Evolutionary conservation across 352 stramenopile species (phyloP).

Genomic region (Phytophthora ohioensis): DNA sequence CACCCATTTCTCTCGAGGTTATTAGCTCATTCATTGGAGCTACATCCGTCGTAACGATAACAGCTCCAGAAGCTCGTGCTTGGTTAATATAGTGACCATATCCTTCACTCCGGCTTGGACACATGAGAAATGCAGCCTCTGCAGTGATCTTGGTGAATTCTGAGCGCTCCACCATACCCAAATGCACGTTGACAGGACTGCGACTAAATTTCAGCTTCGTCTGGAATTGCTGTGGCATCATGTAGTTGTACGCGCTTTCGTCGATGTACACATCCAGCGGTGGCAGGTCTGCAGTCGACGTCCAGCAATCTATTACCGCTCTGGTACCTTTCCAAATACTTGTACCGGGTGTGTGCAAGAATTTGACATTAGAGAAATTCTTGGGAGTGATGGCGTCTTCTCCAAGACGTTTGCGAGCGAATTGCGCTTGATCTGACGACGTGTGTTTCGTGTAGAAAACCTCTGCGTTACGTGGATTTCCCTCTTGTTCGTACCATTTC

Average conservation of each 20-base stretch:
- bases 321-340: conserved; percentile 64
- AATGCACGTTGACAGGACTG: conserved; percentile 44
- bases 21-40: conserved; percentile 76
- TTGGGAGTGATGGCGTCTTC: conserved; percentile 30
- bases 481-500: conserved; percentile 61
- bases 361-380: conserved; percentile 50
- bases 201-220: conserved; percentile 23
- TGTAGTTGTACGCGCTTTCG: conserved; percentile 30
- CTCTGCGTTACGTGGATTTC: conserved; percentile 35
- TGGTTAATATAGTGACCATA: conserved; percentile 83
- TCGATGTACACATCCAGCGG: conserved; percentile 49
- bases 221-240: conserved; percentile 14
- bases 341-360: conserved; percentile 61
- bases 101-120: conserved; percentile 62
- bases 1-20: conserved; percentile 38
- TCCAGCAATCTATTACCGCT: conserved; percentile 63
- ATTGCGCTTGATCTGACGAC: conserved; percentile 46
- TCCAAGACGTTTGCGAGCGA: conserved; percentile 29
- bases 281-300: conserved; percentile 48
- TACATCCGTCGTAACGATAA: conserved; percentile 61
- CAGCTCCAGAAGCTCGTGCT: conserved; percentile 50
- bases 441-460: conserved; percentile 69
- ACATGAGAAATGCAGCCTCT: conserved; percentile 61
- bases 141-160: conserved; percentile 55
- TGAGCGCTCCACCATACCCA: conserved; percentile 28